Evolutionary conservation across 257 asterid genomes (phyloP), one percentile per base, ranked within the genome.

Genomic region (Lycium barbarum): DNA sequence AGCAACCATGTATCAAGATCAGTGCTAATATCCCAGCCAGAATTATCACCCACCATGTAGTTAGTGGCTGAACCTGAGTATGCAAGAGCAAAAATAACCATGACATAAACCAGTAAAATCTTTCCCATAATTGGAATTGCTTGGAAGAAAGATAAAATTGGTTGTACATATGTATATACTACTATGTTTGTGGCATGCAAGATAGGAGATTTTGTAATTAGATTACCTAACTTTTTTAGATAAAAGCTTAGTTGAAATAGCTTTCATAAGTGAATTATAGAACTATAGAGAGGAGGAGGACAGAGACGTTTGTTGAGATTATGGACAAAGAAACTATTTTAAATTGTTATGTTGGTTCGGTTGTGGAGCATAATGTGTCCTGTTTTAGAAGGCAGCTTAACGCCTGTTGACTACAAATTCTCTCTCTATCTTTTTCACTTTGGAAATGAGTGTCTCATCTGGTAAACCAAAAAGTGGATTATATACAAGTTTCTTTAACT

Each of bases 11-110:
- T 78, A 71, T 92, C 93, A 7, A 92, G 88, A 82, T 93, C 93
- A 6, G 98, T 92, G 87, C 98, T 95, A 80, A 95, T 92, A 78
- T 95, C 98, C 98, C 98, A 95, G 22, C 98, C 98, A 57, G 93
- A 83, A 88, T 1, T 93, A 17, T 89, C 98, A 3, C 98, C 98
- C n/a, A 95, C 95, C 1, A 80, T 84, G 83, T 92, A 86, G 20
- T 89, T 70, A 12, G 93, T 89, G 51, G 95, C 94, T 7, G 92
- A 86, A 83, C 90, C 84, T 86, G 86, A 86, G 54, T 86, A 83
- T 55, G 83, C 62, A 59, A 63, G 70, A 36, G 86, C 57, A 38
- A 88, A n/a, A 82, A 92, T 68, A 5, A 84, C 5, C 13, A 88
- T 36, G 3, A 86, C 72, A 10, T 82, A 86, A 33, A 86, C 22